Evolutionary conservation across 306 rosid genomes (phyloP), one percentile per base, ranked within the genome.

Genomic region (Bauhinia variegata): DNA sequence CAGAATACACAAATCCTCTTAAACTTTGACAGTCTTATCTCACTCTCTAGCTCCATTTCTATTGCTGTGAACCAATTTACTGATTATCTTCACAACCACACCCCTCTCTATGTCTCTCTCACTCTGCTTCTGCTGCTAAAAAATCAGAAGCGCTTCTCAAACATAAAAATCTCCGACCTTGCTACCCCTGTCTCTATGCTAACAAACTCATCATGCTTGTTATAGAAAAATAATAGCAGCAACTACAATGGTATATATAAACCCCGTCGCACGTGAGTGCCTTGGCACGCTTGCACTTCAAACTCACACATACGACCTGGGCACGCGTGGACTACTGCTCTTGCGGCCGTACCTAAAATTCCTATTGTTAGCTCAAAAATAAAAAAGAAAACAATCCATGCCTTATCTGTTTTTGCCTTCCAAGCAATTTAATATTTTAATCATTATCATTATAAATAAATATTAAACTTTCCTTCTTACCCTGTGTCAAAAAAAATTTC

Each of bases 1-100:
- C 98, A 93, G 70, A 93, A 93, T 8, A 93, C 97, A 85, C 98
- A 93, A 76, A 93, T 88, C 72, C 97, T 93, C 69, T 81, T 77
- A 75, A 93, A 93, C 91, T 75, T 93, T 31, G 98, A 93, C 38
- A 61, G 83, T 77, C 63, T 82, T 71, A 61, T 86, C 76, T 87
- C 97, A 83, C 75, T 74, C 60, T 70, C 79, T 39, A 83, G 74
- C 74, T 86, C 93, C 97, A 89, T 92, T 74, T 73, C 78, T 42
- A 56, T 47, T 54, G 43, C 32, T 6, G 9, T 36, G 30, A 54
- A 41, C 12, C 4, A 10, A 2, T 8, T 8, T 9, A 41, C 33
- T 18, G 30, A 66, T 42, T 9, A n/a, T 71, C 43, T 49, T 36
- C 33, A 43, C 49, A 12, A n/a, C 44, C 36, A 55, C 68, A 47